Percentiles rank a stretch among this genome's conserved stretches.
These are phyloP conservation scores for Stephania cephalantha DNA, from an alignment of 164 flowering plant genomes.

Conservation along the genomic window DNA sequence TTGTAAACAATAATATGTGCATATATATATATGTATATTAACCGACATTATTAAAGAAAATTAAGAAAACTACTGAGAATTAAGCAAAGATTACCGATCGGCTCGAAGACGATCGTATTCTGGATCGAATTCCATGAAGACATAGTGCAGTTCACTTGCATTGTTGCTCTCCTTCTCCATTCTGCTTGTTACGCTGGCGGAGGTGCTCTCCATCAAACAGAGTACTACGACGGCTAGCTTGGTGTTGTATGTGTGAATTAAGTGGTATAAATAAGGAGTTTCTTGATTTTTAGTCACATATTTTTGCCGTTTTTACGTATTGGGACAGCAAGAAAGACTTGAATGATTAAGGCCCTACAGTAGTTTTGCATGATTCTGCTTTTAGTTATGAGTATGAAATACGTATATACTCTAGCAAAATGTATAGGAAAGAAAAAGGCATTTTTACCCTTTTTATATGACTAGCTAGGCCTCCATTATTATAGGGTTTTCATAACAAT, in stretches of 20 bases:
- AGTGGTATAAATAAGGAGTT: neutral
- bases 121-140: slow-evolving; percentile 84
- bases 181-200: neutral
- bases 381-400: too few relatives aligned
- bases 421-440: too few relatives aligned
- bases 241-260: neutral
- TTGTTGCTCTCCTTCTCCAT: neutral
- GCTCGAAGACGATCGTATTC: slow-evolving; percentile 69
- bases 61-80: neutral
- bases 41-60: neutral
- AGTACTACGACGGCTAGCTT: neutral
- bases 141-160: slow-evolving; percentile 43
- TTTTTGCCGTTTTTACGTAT: slow-evolving; percentile 4
- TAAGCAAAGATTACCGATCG: slow-evolving; percentile 29
- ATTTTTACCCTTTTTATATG: too few relatives aligned
- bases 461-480: too few relatives aligned
- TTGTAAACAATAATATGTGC: neutral
- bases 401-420: too few relatives aligned
- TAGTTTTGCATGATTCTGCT: too few relatives aligned
- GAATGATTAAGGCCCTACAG: neutral
- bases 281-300: neutral
- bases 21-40: neutral
- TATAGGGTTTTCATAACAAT: too few relatives aligned
- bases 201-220: neutral
- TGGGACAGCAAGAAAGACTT: slow-evolving; percentile 2